phyloP scores from a whole-genome alignment of 192 early-diverging fungal species.

The Phlyctochytrium planicorne region DNA sequence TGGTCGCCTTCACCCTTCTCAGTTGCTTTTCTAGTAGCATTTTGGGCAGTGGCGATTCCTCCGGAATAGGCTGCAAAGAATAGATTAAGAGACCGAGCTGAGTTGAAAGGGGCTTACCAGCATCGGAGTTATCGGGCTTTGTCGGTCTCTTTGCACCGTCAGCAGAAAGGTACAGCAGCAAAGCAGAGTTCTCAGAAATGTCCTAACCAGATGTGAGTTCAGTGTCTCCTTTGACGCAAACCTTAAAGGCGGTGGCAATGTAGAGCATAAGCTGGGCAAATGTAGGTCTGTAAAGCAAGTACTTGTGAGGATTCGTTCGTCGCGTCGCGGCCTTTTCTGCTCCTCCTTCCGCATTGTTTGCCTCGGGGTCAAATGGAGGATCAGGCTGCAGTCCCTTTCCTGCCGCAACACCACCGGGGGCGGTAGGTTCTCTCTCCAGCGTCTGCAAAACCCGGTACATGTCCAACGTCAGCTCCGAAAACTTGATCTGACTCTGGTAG shows the following conservation, averaged over 20 bases:
- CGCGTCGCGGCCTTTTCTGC: constrained; percentile 33
- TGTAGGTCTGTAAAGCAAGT: constrained; percentile 87
- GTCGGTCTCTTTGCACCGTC: constrained; percentile 64
- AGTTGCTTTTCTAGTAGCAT: constrained; percentile 55
- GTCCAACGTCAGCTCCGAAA: constrained; percentile 93
- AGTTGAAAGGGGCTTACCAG: constrained; percentile 35
- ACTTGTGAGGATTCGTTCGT: constrained; percentile 85
- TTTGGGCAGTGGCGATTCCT: constrained; percentile 70
- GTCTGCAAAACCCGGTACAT: constrained; percentile 96
- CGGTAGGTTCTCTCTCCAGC: constrained; percentile 75
- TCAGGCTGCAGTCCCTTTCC: constrained; percentile 1
- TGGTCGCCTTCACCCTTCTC: constrained; percentile 58
- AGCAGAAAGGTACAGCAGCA: constrained; percentile 89
- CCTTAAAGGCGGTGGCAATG: constrained; percentile 89
- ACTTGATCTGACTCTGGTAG: constrained; percentile 94
- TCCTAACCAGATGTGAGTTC: constrained; percentile 51
- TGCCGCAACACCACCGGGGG: constrained; percentile 6
- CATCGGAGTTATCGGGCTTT: constrained; percentile 38
- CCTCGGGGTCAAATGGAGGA: background rate
- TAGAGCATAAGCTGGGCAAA: constrained; percentile 90
- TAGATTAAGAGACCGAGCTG: background rate
- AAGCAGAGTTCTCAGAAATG: constrained; percentile 77
- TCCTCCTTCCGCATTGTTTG: background rate
- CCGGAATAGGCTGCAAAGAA: constrained; percentile 61
- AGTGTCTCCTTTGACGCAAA: constrained; percentile 20